Evolutionary conservation across 106 monocot genomes (phyloP).

Genomic region (Dioscorea zingiberensis): DNA sequence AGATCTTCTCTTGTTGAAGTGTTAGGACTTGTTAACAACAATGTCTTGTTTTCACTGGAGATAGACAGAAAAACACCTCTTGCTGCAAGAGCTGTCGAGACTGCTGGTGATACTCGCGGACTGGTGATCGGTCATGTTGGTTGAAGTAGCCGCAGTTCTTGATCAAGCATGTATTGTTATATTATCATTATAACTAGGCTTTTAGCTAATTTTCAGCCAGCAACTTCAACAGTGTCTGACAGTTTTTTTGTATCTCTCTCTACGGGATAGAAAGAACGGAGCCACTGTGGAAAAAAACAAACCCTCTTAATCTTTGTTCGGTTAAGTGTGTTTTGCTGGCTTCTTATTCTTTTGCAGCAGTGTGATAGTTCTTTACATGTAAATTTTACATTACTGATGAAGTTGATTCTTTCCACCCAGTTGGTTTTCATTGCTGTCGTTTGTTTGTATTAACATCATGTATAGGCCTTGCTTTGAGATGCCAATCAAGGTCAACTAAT

Average conservation of each 20-base stretch:
- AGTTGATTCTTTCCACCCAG: no score
- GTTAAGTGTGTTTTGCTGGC: neutral
- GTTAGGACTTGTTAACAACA: no score
- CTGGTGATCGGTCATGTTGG: conserved; percentile 12
- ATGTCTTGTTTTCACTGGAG: neutral
- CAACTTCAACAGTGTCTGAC: neutral
- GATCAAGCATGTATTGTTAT: neutral
- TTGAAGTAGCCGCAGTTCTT: conserved; percentile 40
- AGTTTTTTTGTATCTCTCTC: neutral
- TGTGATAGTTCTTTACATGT: neutral
- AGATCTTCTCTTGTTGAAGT: no score
- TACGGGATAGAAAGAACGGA: neutral
- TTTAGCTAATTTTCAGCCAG: neutral
- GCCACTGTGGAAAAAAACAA: no score
- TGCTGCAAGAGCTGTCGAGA: conserved; percentile 26
- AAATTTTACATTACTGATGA: neutral
- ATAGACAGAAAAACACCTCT: neutral
- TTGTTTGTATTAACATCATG: no score
- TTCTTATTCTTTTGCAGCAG: neutral
- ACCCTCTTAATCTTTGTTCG: no score
- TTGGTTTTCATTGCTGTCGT: no score
- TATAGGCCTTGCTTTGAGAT: no score
- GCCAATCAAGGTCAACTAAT: no score
- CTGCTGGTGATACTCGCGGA: conserved; percentile 43
- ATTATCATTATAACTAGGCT: neutral